phyloP scores from a whole-genome alignment of 148 eudicot genomes.

The Persicaria maculosa region DNA sequence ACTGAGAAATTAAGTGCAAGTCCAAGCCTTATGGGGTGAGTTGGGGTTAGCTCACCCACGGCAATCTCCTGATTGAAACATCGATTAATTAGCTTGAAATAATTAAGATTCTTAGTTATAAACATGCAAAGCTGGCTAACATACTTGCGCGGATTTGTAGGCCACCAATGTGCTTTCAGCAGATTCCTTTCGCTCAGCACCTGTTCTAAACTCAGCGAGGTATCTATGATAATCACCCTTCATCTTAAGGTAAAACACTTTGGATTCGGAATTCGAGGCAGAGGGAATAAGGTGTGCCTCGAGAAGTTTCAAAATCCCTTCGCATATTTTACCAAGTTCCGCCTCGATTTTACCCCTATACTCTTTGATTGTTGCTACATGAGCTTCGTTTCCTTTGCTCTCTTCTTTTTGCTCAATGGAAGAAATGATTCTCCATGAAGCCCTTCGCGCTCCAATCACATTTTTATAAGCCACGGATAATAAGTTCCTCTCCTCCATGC shows the following conservation, averaged over 20 bases:
- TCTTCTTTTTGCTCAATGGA: conserved; percentile 88
- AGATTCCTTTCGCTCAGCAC: conserved; percentile 78
- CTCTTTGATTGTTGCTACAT: conserved; percentile 60
- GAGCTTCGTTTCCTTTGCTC: conserved; percentile 71
- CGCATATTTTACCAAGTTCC: conserved; percentile 70
- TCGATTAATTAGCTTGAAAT: not conserved
- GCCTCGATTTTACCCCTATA: conserved; percentile 67
- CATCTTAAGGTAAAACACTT: conserved; percentile 85
- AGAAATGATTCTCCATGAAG: conserved; percentile 85
- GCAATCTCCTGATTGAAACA: conserved; percentile 56
- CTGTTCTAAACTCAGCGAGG: conserved; percentile 71
- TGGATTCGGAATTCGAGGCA: conserved; percentile 64
- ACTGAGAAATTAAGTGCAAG: conserved; percentile 89
- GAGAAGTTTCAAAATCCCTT: conserved; percentile 61
- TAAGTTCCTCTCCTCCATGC: conserved; percentile 75
- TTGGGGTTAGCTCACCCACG: conserved; percentile 62
- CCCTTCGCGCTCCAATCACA: conserved; percentile 82
- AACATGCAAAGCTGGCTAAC: conserved; percentile 7
- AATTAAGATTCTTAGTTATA: not conserved
- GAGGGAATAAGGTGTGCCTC: conserved; percentile 58
- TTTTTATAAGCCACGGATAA: conserved; percentile 82
- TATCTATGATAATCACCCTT: conserved; percentile 83
- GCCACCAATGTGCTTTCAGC: conserved; percentile 74
- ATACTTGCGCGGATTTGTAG: conserved; percentile 84
- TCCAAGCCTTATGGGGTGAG: conserved; percentile 89